A percentile compares a stretch with the other conserved stretches of the same genome.
phyloP scores from a whole-genome alignment of 768 basidiomycete genomes.

The Krasilnikovozyma curviuscula region DNA sequence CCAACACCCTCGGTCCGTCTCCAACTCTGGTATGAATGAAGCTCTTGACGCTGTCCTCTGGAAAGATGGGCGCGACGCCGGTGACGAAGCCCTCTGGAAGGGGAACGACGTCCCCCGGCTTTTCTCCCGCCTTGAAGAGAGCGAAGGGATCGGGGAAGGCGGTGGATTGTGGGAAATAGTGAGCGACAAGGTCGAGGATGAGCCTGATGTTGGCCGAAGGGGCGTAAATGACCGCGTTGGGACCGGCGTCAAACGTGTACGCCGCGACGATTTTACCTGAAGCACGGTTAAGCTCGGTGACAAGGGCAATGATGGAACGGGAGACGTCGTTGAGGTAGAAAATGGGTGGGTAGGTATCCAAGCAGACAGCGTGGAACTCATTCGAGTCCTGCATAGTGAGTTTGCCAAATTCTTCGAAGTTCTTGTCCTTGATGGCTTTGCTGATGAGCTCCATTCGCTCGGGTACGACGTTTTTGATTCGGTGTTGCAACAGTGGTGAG shows the following conservation, averaged over 20 bases:
- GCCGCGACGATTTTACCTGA: conserved; percentile 58
- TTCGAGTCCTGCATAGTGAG: conserved; percentile 97
- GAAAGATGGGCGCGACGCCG: conserved; percentile 52
- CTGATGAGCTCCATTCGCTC: conserved; percentile 62
- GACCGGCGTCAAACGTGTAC: conserved; percentile 98
- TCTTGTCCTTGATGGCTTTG: conserved; percentile 52
- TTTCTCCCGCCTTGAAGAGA: conserved; percentile 30
- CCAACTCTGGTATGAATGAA: conserved; percentile 87
- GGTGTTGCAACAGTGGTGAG: conserved; percentile 64
- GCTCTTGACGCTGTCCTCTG: conserved; percentile 58
- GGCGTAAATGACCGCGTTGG: conserved; percentile 94
- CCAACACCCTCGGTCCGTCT: conserved; percentile 59
- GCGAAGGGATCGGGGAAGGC: conserved; percentile 58
- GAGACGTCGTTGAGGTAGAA: conserved; percentile 99
- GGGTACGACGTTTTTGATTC: conserved; percentile 72
- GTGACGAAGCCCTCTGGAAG: conserved; percentile 53
- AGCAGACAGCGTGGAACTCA: conserved; percentile 92
- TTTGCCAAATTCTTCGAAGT: conserved; percentile 74
- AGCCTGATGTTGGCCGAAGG: conserved; percentile 53
- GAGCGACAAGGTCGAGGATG: conserved; percentile 53
- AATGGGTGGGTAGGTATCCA: conserved; percentile 93
- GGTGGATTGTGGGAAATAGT: conserved; percentile 71
- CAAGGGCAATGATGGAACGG: conserved; percentile 70
- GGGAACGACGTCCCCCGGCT: conserved; percentile 32
- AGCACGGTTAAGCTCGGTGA: conserved; percentile 82